Base-by-base conservation (phyloP, 1,284 basidiomycete genomes). In the Papiliotrema terrestris region DNA sequence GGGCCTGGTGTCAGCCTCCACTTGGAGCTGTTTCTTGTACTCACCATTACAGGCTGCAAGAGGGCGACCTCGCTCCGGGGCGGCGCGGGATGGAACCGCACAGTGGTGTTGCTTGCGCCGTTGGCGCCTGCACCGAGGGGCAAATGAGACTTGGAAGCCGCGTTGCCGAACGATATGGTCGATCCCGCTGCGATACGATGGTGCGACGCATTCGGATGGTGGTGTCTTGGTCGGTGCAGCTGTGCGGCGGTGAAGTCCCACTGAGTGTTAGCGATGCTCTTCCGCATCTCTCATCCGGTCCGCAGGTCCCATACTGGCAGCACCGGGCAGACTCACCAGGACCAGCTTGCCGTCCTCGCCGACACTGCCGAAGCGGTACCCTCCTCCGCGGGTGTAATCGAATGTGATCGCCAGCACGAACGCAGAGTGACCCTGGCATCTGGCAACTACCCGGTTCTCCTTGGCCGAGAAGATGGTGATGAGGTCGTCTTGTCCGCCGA, bases 351-450 rank as follows among this genome's bases (percentile, higher is more conserved):
- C 94, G 69, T 97, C 93, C 73, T 96, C 92, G 26, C 91, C 93
- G 1, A 95, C 90, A 64, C 88, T 91, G 1, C 88, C 91, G 66
- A 97, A 95, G 22, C 91, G 83, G 71, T 94, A 94, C 37, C 88
- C 90, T 43, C 88, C 89, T 22, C 87, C 83, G 49, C 85, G 80
- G 14, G 89, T 86, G 47, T 63, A 59, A 75, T 98, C 96, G 71
- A 97, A 98, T 0, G 89, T 87, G 9, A 98, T 82, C 2, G 84
- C 82, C 0, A 90, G 88, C 4, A 98, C 89, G 69, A 96, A 98
- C 1, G 91, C 94, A 0, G 91, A 88, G 71, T 98, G 95, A 0
- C 95, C 96, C 75, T 97, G 93, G 78, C 94, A 97, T 48, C 94
- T 83, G 2, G 95, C 95, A n/a, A 98, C 85, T 14, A 98, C 85